Conservation (phyloP, 257 asterid species). For the Capsicum baccatum region DNA sequence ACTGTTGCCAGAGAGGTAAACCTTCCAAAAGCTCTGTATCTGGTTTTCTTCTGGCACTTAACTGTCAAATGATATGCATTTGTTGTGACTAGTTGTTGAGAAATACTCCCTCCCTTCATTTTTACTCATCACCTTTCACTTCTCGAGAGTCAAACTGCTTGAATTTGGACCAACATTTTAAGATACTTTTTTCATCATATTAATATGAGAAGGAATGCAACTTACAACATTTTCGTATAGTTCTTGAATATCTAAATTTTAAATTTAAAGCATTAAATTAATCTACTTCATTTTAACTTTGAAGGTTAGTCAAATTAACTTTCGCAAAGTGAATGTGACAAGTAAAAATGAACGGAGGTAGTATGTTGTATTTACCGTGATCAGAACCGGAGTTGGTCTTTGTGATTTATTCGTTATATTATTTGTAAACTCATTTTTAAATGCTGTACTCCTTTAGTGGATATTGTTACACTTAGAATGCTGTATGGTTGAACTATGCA, state of each 20-base stretch:
- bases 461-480: not conserved
- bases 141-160: too few species aligned
- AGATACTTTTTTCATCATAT: too few species aligned
- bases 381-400: not conserved
- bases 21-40: not conserved
- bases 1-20: slow-evolving; percentile 93
- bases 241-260: too few species aligned
- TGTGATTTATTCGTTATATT: not conserved
- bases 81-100: not conserved
- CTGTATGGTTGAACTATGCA: not conserved
- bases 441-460: not conserved
- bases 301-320: too few species aligned
- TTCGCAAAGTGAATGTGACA: too few species aligned
- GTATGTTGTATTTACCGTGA: not conserved
- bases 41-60: not conserved
- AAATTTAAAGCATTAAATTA: too few species aligned
- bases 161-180: too few species aligned
- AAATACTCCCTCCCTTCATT: too few species aligned
- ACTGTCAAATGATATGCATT: not conserved
- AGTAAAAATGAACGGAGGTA: not conserved
- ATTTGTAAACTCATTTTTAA: not conserved
- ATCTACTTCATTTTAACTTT: too few species aligned
- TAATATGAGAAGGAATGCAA: too few species aligned
- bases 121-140: too few species aligned
- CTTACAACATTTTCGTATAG: too few species aligned